Percentiles rank a stretch among this genome's conserved stretches.
phyloP scores from a whole-genome alignment of 208 protist genomes.

The Wallacemonas rigidus region DNA sequence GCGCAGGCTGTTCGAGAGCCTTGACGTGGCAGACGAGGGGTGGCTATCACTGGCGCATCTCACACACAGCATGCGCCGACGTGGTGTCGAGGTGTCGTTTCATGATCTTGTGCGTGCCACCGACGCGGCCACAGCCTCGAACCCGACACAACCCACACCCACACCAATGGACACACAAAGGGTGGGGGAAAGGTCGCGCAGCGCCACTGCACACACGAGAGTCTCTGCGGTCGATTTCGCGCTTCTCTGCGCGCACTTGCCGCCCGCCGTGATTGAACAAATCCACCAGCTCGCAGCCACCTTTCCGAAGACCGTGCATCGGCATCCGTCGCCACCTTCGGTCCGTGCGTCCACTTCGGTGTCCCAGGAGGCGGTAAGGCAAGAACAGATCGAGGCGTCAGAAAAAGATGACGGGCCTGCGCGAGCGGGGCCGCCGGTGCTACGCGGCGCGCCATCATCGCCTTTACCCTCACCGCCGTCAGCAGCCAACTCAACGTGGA shows the following conservation, averaged over 20 bases:
- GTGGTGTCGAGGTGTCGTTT: not conserved
- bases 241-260: slow-evolving; percentile 7
- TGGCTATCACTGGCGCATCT: slow-evolving; percentile 34
- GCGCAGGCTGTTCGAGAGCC: not conserved
- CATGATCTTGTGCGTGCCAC: slow-evolving; percentile 25
- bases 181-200: not conserved
- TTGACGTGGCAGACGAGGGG: not conserved
- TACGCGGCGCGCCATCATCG: not conserved
- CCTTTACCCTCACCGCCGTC: not conserved
- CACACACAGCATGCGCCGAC: slow-evolving; percentile 46
- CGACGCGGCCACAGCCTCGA: not conserved
- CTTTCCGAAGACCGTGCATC: not conserved
- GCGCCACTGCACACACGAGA: not conserved
- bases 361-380: too few relatives aligned
- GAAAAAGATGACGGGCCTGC: too few relatives aligned
- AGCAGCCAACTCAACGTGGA: not conserved
- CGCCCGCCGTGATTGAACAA: not conserved
- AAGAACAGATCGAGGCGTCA: too few relatives aligned
- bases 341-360: not conserved
- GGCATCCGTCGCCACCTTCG: not conserved
- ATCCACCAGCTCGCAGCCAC: not conserved
- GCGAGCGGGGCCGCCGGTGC: not conserved
- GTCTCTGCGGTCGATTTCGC: slow-evolving; percentile 5
- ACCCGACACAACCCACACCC: not conserved
- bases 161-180: too few relatives aligned